A percentile compares a stretch with the other conserved stretches of the same genome.
Evolutionary conservation across 2,329 filamentous ascomycete genomes (phyloP).

Genomic region (Trichophaea hybrida): DNA sequence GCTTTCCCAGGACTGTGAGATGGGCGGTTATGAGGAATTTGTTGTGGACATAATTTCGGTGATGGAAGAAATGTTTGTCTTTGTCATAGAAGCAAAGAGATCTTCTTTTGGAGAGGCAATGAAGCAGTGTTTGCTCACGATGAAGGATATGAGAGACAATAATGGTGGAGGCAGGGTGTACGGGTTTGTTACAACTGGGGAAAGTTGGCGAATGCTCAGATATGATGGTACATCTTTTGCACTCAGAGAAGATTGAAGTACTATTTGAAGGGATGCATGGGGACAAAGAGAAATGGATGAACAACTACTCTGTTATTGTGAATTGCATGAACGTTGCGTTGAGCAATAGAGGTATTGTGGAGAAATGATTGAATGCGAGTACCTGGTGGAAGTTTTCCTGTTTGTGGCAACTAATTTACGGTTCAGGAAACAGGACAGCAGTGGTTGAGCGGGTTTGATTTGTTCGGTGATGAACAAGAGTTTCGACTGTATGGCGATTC

Average conservation of each 20-base stretch:
- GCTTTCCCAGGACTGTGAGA: background rate
- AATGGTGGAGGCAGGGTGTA: constrained; percentile 4
- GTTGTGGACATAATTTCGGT: too few relatives aligned
- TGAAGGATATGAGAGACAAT: constrained; percentile 1
- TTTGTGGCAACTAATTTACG: background rate
- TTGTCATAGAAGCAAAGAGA: background rate
- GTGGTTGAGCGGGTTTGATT: background rate
- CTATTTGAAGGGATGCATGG: background rate
- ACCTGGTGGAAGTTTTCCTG: too few relatives aligned
- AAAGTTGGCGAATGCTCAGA: constrained; percentile 8
- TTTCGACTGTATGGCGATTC: too few relatives aligned
- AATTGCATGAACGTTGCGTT: constrained; percentile 6
- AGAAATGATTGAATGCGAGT: background rate
- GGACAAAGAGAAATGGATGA: constrained; percentile 9
- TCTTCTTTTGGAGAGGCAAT: too few relatives aligned
- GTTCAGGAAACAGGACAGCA: background rate
- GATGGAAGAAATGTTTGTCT: background rate
- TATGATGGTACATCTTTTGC: constrained; percentile 5
- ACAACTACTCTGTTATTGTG: constrained; percentile 2
- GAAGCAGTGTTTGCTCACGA: too few relatives aligned
- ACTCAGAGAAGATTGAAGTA: background rate
- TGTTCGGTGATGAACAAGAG: too few relatives aligned
- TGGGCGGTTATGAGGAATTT: constrained; percentile 1
- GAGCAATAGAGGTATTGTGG: constrained; percentile 7
- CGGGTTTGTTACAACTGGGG: too few relatives aligned